Base-by-base conservation (phyloP, 148 eudicot genomes). In the Dysphania ambrosioides region DNA sequence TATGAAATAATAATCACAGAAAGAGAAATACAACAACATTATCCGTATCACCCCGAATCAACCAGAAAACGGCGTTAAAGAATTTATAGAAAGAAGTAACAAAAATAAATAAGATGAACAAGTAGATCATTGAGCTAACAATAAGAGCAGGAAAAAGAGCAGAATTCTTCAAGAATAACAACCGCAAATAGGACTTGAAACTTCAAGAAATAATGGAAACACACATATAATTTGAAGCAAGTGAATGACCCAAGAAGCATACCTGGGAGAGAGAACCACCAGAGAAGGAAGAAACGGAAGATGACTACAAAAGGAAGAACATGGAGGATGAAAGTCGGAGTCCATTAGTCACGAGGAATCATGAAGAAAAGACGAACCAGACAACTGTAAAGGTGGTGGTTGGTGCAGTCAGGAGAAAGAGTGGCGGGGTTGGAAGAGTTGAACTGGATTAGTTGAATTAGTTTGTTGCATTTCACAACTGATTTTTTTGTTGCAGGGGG, bases 181-280 rank as follows among this genome's bases (percentile, higher is more conserved):
- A 71, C 29, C 15, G n/a, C 32, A 57, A 41, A 13, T 65, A 5
- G 56, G 32, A 40, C 55, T 51, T 4, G 21, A 0, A 55, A 2
- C 53, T 21, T 12, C 1, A 3, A 44, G 60, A 1, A 72, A 10
- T 5, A 30, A n/a, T 6, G 16, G 30, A 24, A 7, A 24, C 7
- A 49, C 1, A 51, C 3, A 40, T 2, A 41, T n/a, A 36, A 12
- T 29, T 42, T 7, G 12, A 67, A 49, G 60, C n/a, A 62, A 24
- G 26, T 21, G 18, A 55, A 35, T 18, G 24, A 38, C 8, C 42
- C 42, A 38, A 16, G 64, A 70, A 19, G 26, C 1, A 6, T 60
- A 88, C 88, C 90, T 69, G 85, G 81, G 70, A 71, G 70, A 49
- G 87, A 82, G 84, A 77, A 83, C 77, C 81, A 85, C 88, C 93